Conservation (phyloP, 352 stramenopile genomes). For the Globisporangium uncinulatum region DNA sequence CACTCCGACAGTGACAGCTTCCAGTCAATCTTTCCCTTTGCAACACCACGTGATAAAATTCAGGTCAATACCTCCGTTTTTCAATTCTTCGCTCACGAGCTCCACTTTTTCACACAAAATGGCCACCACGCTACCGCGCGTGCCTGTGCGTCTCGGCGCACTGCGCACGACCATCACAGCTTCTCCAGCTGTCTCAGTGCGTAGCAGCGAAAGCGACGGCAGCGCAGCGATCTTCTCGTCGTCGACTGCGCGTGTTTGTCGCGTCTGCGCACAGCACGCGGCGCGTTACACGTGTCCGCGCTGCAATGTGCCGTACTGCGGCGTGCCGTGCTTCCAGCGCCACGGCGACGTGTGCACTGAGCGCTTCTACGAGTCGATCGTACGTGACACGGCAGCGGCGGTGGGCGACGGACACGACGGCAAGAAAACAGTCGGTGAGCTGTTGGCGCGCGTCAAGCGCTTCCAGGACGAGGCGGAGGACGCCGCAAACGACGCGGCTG, state of each 20-base stretch:
- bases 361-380: conserved; percentile 70
- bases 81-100: no score
- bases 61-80: no score
- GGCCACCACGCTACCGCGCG: conserved; percentile 11
- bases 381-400: conserved; percentile 48
- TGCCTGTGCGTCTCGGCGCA: conserved; percentile 57
- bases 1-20: no score
- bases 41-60: no score
- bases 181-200: conserved; percentile 6
- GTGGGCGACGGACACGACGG: conserved; percentile 17
- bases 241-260: conserved; percentile 50
- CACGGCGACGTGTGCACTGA: conserved; percentile 74
- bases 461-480: conserved; percentile 42
- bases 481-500: neutral
- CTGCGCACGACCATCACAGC: conserved; percentile 39
- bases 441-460: conserved; percentile 44
- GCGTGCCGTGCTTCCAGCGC: conserved; percentile 65
- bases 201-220: neutral
- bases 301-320: conserved; percentile 78
- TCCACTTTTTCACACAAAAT: no score
- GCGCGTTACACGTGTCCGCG: conserved; percentile 81
- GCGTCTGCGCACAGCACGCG: conserved; percentile 48
- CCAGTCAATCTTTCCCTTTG: no score
- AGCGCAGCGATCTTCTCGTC: conserved; percentile 10
- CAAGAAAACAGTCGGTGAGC: conserved; percentile 33